Base-by-base conservation (phyloP, 352 stramenopile genomes). In the Pythium insidiosum region DNA sequence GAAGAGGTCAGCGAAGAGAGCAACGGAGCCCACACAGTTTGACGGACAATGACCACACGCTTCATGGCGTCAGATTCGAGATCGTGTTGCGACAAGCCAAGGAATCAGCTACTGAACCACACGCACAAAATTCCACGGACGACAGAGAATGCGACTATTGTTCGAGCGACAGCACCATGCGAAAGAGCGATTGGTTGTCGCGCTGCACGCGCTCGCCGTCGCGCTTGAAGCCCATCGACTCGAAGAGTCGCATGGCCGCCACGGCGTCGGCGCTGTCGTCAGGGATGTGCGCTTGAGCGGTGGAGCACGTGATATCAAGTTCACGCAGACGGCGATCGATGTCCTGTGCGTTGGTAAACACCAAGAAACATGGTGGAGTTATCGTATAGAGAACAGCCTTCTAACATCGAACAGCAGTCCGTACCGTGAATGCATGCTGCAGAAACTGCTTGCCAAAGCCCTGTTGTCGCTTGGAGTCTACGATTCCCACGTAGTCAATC, bases 401-500 rank as follows among this genome's bases (percentile, higher is more conserved):
- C n/a, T n/a, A n/a, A n/a, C n/a, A n/a, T n/a, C n/a, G n/a, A n/a
- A n/a, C n/a, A n/a, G n/a, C n/a, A n/a, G n/a, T n/a, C n/a, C n/a
- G n/a, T n/a, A n/a, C n/a, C n/a, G n/a, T n/a, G n/a, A n/a, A n/a
- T 23, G 82, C 47, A 15, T 60, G 49, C 36, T 59, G 50, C 11
- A 90, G 58, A 20, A 84, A 60, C 37, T 70, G 56, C 19, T 50
- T 76, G 29, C 63, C 77, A 34, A 75, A 71, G 44, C 72, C 72
- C 23, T 66, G 63, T 10, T 62, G 44, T 20, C 73, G 68, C 47
- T 85, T 86, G 20, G 46, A 46, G 23, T 67, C 60, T 6, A 84
- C 41, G 12, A 88, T 54, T 22, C 77, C 74, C 28, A 90, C 50
- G 11, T 76, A 53, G 43, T 88, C 73, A 42, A 90, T 73, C 16